Evolutionary conservation across 2,329 filamentous ascomycete species (phyloP).

Genomic region (Verticillium nubilum): DNA sequence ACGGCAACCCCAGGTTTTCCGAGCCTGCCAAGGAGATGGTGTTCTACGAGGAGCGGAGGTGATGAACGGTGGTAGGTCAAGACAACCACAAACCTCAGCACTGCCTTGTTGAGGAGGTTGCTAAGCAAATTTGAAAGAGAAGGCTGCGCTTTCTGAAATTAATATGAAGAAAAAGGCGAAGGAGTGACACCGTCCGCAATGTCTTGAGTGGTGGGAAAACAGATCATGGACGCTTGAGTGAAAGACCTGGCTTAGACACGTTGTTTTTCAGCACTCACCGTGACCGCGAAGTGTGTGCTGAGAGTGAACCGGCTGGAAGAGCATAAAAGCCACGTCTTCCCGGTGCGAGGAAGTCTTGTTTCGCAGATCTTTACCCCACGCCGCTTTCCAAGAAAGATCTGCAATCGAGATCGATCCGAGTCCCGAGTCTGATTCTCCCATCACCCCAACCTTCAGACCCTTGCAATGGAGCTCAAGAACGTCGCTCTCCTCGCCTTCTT

Average conservation of each 20-base stretch:
- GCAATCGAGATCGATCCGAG: not conserved
- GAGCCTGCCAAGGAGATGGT: not conserved
- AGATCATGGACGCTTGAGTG: not conserved
- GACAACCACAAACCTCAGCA: not conserved
- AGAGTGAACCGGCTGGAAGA: not conserved
- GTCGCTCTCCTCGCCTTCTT: slow-evolving; percentile 1
- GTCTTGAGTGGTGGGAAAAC: slow-evolving; percentile 1
- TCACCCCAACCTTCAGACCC: not conserved
- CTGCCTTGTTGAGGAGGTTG: not conserved
- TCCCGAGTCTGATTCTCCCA: not conserved
- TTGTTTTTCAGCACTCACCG: not conserved
- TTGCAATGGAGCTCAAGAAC: not conserved
- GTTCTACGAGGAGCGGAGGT: not conserved
- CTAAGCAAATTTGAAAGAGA: not conserved
- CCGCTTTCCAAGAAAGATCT: not conserved
- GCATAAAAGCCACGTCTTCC: not conserved
- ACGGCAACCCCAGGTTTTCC: not conserved
- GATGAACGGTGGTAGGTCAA: not conserved
- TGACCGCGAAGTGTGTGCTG: not conserved
- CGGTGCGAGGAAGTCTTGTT: not conserved
- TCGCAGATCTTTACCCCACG: not conserved
- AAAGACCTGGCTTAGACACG: no score
- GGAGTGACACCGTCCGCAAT: not conserved
- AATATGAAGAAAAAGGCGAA: not conserved
- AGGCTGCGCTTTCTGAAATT: not conserved